These are phyloP conservation scores for Ophiosphaerella korrae DNA, from an alignment of 2,329 filamentous ascomycete species.

Conservation along the genomic window DNA sequence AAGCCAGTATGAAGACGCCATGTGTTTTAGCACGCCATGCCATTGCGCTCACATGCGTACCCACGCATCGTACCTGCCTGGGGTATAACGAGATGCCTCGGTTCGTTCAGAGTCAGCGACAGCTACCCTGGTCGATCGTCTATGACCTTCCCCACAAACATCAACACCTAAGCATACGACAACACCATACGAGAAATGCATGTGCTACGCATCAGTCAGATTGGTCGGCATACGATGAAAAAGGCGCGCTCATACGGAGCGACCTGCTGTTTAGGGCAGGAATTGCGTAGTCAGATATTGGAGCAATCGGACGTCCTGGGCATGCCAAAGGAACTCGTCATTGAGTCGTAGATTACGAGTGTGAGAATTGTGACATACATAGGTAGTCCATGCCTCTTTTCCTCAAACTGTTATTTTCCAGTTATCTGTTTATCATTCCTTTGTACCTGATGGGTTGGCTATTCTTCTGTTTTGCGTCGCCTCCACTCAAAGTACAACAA, in stretches of 20 bases:
- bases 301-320: neutral
- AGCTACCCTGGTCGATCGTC: constrained; percentile 11
- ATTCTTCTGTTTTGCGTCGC: too few relatives aligned
- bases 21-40: constrained; percentile 14
- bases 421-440: too few relatives aligned
- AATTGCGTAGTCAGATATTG: neutral
- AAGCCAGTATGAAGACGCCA: constrained; percentile 8
- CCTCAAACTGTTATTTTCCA: too few relatives aligned
- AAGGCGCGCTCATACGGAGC: neutral
- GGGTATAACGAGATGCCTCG: constrained; percentile 19
- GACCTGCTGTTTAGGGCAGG: neutral
- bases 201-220: constrained; percentile 2
- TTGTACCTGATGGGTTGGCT: too few relatives aligned
- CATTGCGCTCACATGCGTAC: constrained; percentile 13
- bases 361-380: too few relatives aligned
- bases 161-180: neutral
- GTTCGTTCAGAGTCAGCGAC: constrained; percentile 19
- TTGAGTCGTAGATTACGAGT: too few relatives aligned
- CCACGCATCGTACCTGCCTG: constrained; percentile 16
- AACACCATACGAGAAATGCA: neutral
- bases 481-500: too few relatives aligned
- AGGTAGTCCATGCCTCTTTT: too few relatives aligned
- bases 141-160: neutral
- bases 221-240: neutral
- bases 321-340: neutral